Evolutionary conservation across 768 basidiomycete species (phyloP).

Genomic region (Postia placenta): DNA sequence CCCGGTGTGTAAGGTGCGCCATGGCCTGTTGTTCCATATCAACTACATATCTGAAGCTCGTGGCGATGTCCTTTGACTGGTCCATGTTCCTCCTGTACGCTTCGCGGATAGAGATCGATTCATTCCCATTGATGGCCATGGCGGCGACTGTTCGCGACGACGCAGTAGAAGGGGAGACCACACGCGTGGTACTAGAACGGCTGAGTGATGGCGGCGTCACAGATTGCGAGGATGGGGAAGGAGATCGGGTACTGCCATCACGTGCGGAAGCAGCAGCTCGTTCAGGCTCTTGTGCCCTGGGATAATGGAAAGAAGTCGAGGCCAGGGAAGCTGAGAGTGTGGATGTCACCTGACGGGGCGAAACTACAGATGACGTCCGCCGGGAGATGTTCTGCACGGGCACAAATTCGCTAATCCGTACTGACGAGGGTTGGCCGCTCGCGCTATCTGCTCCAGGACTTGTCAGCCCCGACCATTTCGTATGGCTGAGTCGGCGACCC

Average conservation of each 20-base stretch:
- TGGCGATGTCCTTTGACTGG: slow-evolving; percentile 37
- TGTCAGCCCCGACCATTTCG: slow-evolving; percentile 6
- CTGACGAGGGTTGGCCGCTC: slow-evolving; percentile 16
- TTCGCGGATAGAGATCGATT: slow-evolving; percentile 22
- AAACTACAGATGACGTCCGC: slow-evolving; percentile 13
- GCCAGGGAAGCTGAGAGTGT: slow-evolving; percentile 69
- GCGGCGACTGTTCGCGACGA: slow-evolving; percentile 19
- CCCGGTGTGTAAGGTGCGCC: slow-evolving; percentile 11
- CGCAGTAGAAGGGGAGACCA: slow-evolving; percentile 19
- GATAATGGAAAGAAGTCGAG: slow-evolving; percentile 51
- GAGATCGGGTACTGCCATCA: background rate
- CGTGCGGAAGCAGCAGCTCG: slow-evolving; percentile 8
- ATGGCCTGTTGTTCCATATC: slow-evolving; percentile 36
- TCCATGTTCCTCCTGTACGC: slow-evolving; percentile 44
- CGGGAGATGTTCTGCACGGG: slow-evolving; percentile 35
- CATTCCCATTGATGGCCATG: slow-evolving; percentile 10
- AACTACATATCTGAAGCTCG: slow-evolving; percentile 42
- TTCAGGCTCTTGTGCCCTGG: slow-evolving; percentile 29
- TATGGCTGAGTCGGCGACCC: slow-evolving; percentile 9
- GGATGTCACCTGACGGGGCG: slow-evolving; percentile 37
- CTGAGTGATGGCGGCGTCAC: slow-evolving; percentile 6
- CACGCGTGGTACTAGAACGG: slow-evolving; percentile 10
- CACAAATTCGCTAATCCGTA: slow-evolving; percentile 49
- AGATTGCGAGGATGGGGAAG: background rate
- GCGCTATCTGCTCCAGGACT: background rate